phyloP scores from a whole-genome alignment of 768 basidiomycete genomes.

The Strobilomyces echinocephalus region DNA sequence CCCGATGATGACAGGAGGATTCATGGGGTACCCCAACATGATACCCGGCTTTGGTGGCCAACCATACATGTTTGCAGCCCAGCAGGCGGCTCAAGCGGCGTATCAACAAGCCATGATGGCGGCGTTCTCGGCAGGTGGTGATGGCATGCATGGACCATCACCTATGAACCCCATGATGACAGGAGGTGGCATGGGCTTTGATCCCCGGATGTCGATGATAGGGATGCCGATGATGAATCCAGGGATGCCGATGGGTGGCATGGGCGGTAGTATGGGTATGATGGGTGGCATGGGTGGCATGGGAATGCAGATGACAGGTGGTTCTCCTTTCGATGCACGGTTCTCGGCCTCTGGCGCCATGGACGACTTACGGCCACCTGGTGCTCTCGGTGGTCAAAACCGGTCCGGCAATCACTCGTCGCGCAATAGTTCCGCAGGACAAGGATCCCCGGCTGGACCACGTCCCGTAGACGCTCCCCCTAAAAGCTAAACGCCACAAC shows the following conservation, averaged over 20 bases:
- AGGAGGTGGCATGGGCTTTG: slow-evolving; percentile 50
- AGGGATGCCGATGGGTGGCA: slow-evolving; percentile 34
- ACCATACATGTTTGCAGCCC: slow-evolving; percentile 82
- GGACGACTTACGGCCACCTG: slow-evolving; percentile 31
- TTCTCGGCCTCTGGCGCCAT: slow-evolving; percentile 37
- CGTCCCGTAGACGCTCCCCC: slow-evolving; percentile 29
- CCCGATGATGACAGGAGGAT: slow-evolving; percentile 52
- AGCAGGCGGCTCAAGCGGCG: slow-evolving; percentile 75
- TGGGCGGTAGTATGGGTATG: slow-evolving; percentile 43
- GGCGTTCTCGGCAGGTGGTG: slow-evolving; percentile 73
- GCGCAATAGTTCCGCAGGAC: slow-evolving; percentile 47
- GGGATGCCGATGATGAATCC: slow-evolving; percentile 64
- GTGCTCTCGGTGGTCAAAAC: slow-evolving; percentile 21
- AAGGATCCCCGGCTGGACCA: slow-evolving; percentile 47
- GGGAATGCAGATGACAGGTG: slow-evolving; percentile 60
- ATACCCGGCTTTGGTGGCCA: slow-evolving; percentile 49
- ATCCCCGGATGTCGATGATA: slow-evolving; percentile 83
- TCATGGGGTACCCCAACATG: slow-evolving; percentile 38
- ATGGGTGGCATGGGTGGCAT: slow-evolving; percentile 39
- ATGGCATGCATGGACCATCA: slow-evolving; percentile 35
- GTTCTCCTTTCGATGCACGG: slow-evolving; percentile 54
- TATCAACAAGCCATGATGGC: slow-evolving; percentile 90
- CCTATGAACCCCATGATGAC: slow-evolving; percentile 56
- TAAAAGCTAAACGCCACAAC: slow-evolving; percentile 18
- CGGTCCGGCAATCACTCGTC: slow-evolving; percentile 35